Evolutionary conservation across 176 grass and related monocot genomes (phyloP).

Genomic region (Stipa capillata): DNA sequence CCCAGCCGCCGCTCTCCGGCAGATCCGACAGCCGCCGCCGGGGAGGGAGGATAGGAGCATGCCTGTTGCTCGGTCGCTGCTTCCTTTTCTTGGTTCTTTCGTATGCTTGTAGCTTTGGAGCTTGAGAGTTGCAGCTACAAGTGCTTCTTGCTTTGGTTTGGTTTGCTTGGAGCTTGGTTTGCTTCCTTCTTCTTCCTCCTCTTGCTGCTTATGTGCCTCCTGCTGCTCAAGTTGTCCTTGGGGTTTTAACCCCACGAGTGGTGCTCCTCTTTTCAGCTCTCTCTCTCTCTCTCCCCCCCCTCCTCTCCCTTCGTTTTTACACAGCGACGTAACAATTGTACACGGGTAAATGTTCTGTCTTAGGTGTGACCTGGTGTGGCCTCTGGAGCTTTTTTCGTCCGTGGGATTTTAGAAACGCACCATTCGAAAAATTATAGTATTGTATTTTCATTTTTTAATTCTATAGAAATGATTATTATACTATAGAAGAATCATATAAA

Average conservation of each 20-base stretch:
- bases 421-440: too few species aligned
- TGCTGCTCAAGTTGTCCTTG: slow-evolving; percentile 34
- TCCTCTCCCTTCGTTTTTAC: neutral
- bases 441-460: too few species aligned
- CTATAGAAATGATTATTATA: too few species aligned
- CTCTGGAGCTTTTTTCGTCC: too few species aligned
- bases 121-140: neutral
- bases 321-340: too few species aligned
- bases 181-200: neutral
- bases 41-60: slow-evolving; percentile 30
- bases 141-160: neutral
- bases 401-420: too few species aligned
- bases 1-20: slow-evolving; percentile 10
- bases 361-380: too few species aligned
- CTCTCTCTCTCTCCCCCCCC: neutral
- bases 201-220: neutral
- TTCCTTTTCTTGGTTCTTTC: neutral
- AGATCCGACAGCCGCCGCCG: slow-evolving; percentile 38
- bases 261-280: slow-evolving; percentile 13
- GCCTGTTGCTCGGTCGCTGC: neutral
- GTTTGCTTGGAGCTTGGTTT: neutral
- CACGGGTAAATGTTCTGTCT: too few species aligned
- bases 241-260: slow-evolving; percentile 90
- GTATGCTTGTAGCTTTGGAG: neutral
- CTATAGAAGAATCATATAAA: too few species aligned